Percentiles rank a stretch among this genome's conserved stretches.
Conservation (phyloP, 2,329 filamentous ascomycete genomes). For the Rhinocladiella similis region DNA sequence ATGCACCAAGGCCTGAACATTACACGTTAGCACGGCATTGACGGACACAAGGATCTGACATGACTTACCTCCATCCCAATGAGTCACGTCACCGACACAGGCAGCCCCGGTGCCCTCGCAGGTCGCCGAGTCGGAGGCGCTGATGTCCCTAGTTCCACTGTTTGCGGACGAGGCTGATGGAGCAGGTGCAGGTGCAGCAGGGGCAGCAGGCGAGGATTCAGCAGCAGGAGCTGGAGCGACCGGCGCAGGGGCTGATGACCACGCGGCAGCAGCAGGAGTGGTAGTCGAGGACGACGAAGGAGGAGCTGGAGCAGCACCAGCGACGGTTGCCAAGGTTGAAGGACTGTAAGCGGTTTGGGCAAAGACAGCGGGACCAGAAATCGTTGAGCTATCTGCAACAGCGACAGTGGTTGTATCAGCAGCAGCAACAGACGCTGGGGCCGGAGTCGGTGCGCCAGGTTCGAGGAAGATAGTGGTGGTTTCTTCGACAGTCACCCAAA, state of each 20-base stretch:
- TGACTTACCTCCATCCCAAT: slow-evolving; percentile 62
- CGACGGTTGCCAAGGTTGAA: slow-evolving; percentile 15
- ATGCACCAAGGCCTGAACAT: slow-evolving; percentile 55
- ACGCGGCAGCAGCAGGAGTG: slow-evolving; percentile 6
- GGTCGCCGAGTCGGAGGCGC: slow-evolving; percentile 23
- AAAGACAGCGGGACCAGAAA: background rate
- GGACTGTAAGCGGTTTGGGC: slow-evolving; percentile 11
- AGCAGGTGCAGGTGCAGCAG: slow-evolving; percentile 21
- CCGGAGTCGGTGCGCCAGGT: slow-evolving; percentile 7
- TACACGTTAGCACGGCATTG: slow-evolving; percentile 2
- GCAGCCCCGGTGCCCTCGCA: slow-evolving; percentile 36
- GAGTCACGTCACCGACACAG: slow-evolving; percentile 68
- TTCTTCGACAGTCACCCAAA: slow-evolving; percentile 26
- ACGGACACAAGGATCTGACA: background rate
- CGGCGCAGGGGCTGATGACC: slow-evolving; percentile 10
- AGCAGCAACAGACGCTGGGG: slow-evolving; percentile 3
- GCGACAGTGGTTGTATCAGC: slow-evolving; percentile 5
- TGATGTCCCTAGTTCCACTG: slow-evolving; percentile 7
- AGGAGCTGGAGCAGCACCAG: slow-evolving; percentile 7
- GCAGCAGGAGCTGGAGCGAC: background rate
- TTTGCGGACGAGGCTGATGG: slow-evolving; percentile 5
- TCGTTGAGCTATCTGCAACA: background rate
- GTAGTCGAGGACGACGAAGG: background rate
- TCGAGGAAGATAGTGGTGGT: slow-evolving; percentile 29
- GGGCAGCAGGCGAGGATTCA: slow-evolving; percentile 5